Base-by-base conservation (phyloP, 2,329 filamentous ascomycete species). In the Talaromyces islandicus region DNA sequence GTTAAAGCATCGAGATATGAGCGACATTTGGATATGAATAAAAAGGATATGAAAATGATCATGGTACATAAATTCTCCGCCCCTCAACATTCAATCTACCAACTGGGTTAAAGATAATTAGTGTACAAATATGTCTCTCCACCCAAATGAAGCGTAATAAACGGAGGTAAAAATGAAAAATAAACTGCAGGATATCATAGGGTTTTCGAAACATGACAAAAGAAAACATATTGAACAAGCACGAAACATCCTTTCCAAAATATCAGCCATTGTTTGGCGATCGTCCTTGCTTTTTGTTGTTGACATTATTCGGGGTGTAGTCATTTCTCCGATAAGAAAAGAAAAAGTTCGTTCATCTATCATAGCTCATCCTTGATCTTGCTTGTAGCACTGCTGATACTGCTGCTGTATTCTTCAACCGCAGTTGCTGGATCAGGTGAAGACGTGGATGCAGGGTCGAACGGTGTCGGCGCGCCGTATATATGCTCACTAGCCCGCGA, bases 401-500 rank as follows among this genome's bases (percentile, higher is more conserved):
- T 78, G 64, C 77, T 82, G 4, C 78, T 79, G 55, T 76, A 74
- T 12, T 80, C 76, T 60, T 78, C 79, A 2, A 78, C 77, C 7
- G 73, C 76, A 52, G 71, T 74, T 52, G 69, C 71, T 24, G 75
- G 77, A 29, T 73, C 75, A 30, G 72, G 71, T 2, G 70, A 66
- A 17, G 68, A 67, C 12, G 72, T 72, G 35, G 69, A 70, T 1
- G 70, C 75, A n/a, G 69, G 71, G 27, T 70, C 71, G 68, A 86
- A 88, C 1, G 83, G 83, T 0, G 78, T 83, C 0, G 87, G 86
- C 21, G 84, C 81, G 27, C 88, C 87, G 64, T 92, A 92, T 32
- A 92, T 80, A 62, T 88, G 85, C 51, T 82, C 79, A 71, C 88
- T 90, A 38, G 89, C 84, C 63, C 83, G 83, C 6, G 83, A 82